Percentiles rank a stretch among this genome's conserved stretches.
Conservation (phyloP, 1,284 basidiomycete genomes). For the Athelia sp. region DNA sequence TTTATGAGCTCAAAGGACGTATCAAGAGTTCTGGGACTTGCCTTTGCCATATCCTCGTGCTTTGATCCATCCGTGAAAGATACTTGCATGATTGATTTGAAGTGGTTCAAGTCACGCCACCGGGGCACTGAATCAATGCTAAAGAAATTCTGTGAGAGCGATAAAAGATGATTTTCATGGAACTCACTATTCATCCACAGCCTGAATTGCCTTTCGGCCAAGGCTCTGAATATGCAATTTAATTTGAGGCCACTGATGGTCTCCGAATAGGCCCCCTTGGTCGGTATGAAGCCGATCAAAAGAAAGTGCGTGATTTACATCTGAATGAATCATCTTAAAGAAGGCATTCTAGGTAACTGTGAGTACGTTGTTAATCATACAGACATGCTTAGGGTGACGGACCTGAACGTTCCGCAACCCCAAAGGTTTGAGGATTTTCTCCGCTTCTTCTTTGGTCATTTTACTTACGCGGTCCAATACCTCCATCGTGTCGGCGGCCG, state of each 20-base stretch:
- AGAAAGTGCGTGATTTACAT: conserved; percentile 25
- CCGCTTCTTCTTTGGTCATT: conserved; percentile 8
- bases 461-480: conserved; percentile 9
- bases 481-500: conserved; percentile 10
- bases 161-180: no score
- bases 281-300: conserved; percentile 34
- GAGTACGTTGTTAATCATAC: neutral
- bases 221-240: no score
- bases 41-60: conserved; percentile 33
- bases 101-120: conserved; percentile 32
- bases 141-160: neutral
- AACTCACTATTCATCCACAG: no score
- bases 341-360: conserved; percentile 30
- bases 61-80: conserved; percentile 32
- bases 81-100: conserved; percentile 21
- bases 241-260: no score
- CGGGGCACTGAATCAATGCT: conserved; percentile 25
- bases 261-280: neutral
- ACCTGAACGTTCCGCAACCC: conserved; percentile 27
- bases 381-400: conserved; percentile 7
- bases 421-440: conserved; percentile 18
- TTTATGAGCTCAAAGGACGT: neutral
- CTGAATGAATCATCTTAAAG: conserved; percentile 20
- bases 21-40: conserved; percentile 9
- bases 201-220: no score